phyloP scores from a whole-genome alignment of 2,329 filamentous ascomycete genomes.

The Claviceps digitariae region DNA sequence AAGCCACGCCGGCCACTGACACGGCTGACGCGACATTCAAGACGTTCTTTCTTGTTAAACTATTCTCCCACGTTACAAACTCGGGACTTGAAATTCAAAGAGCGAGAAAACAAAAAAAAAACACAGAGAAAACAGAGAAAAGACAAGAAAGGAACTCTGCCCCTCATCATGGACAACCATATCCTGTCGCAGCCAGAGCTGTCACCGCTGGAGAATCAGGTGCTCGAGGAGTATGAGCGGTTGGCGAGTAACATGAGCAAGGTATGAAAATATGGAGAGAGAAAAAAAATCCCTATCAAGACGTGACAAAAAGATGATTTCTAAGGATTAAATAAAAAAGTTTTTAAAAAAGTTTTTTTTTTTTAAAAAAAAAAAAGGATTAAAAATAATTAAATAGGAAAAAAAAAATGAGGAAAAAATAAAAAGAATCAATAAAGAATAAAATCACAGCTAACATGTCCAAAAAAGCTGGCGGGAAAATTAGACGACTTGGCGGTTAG shows the following conservation, averaged over 20 bases:
- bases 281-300: no score
- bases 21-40: no score
- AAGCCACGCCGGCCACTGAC: no score
- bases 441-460: not conserved
- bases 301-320: no score
- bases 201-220: slow-evolving; percentile 77
- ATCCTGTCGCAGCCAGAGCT: slow-evolving; percentile 41
- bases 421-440: not conserved
- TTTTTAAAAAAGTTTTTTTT: no score
- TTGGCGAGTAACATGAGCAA: slow-evolving; percentile 84
- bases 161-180: slow-evolving; percentile 10
- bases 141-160: no score
- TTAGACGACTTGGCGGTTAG: slow-evolving; percentile 52
- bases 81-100: no score
- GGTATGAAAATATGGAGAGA: slow-evolving; percentile 31
- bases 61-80: no score
- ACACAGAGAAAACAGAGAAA: no score
- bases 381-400: no score
- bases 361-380: not conserved
- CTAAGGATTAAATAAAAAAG: no score
- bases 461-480: slow-evolving; percentile 39
- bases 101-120: not conserved
- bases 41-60: no score
- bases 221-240: slow-evolving; percentile 84
- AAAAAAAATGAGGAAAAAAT: not conserved